Percentiles rank a stretch among this genome's conserved stretches.
Evolutionary conservation across 2,329 filamentous ascomycete genomes (phyloP).

Genomic region (Cryphonectria parasitica): DNA sequence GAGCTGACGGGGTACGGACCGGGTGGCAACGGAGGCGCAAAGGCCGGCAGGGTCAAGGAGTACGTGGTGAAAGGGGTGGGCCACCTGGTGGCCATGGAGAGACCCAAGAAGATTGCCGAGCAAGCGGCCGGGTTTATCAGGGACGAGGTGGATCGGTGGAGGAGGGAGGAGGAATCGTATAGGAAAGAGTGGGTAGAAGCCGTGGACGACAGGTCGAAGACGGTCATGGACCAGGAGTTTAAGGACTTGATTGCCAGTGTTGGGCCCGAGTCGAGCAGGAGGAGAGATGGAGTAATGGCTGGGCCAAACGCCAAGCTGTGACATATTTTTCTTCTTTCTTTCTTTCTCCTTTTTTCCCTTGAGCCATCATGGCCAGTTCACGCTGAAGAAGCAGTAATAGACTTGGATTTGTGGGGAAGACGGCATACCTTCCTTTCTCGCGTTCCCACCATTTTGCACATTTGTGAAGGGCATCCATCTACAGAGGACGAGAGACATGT

Average conservation of each 20-base stretch:
- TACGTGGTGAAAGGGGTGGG: constrained; percentile 68
- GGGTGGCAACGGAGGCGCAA: constrained; percentile 68
- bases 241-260: constrained; percentile 50
- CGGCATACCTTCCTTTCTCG: neutral
- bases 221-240: constrained; percentile 59
- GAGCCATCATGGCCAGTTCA: neutral
- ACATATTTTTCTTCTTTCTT: neutral
- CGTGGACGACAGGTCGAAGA: constrained; percentile 54
- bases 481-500: neutral
- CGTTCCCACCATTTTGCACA: neutral
- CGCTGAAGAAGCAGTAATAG: neutral
- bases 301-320: constrained; percentile 22
- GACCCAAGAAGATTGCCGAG: constrained; percentile 67
- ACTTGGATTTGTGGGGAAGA: too few relatives aligned
- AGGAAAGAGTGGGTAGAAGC: constrained; percentile 55
- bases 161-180: constrained; percentile 59
- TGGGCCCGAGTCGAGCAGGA: constrained; percentile 25
- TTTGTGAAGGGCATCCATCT: neutral
- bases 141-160: constrained; percentile 61
- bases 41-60: constrained; percentile 68
- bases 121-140: constrained; percentile 60
- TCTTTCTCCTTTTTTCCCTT: too few relatives aligned
- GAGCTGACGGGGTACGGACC: constrained; percentile 64
- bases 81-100: constrained; percentile 85
- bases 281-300: constrained; percentile 16